Evolutionary conservation across 2,329 filamentous ascomycete species (phyloP), one percentile per base, ranked within the genome.

Genomic region (Domatiomyces globalis): DNA sequence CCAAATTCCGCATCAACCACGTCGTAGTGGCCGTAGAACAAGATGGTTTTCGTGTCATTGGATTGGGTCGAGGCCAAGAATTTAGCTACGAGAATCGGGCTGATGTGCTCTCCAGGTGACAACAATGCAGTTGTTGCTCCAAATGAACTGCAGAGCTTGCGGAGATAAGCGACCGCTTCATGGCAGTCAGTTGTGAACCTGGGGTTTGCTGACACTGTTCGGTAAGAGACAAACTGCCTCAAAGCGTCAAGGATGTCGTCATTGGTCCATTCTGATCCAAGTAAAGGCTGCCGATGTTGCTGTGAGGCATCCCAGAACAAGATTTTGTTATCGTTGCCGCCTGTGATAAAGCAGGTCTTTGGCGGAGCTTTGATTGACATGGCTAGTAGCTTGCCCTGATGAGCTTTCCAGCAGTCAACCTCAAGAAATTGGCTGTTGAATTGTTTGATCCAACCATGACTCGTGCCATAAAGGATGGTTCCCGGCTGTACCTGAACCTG

Each of bases 11-110:
- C 92, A 0, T 88, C 79, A 2, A 98, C 92, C 2, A 98, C 89
- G 63, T 98, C 92, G 71, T 98, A 98, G 65, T 98, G 92, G 0
- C 94, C 92, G 63, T 98, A 98, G 65, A 98, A 98, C 0, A 98
- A 71, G 7, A 96, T 86, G 27, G 87, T 88, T 69, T 92, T 95
- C 3, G 84, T 56, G 18, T 54, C 50, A 43, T 48, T 42, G 15
- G 53, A 48, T 15, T 50, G 46, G 15, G 50, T 49, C 15, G 57
- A 61, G 6, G 58, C 88, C 45, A 79, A 79, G 65, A 98, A 98
- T 54, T 83, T 85, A 43, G 92, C 92, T 59, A 85, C 84, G 0
- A 98, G 88, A n/a, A 98, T 83, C 0, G 92, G 92, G 63, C 96
- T 96, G 60, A 86, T 83, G 27, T 77, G 74, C 59, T 85, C 80